A percentile compares a stretch with the other conserved stretches of the same genome.
These are phyloP conservation scores for Phaeosphaeria sp. DNA, from an alignment of 2,329 filamentous ascomycete species.

Conservation along the genomic window DNA sequence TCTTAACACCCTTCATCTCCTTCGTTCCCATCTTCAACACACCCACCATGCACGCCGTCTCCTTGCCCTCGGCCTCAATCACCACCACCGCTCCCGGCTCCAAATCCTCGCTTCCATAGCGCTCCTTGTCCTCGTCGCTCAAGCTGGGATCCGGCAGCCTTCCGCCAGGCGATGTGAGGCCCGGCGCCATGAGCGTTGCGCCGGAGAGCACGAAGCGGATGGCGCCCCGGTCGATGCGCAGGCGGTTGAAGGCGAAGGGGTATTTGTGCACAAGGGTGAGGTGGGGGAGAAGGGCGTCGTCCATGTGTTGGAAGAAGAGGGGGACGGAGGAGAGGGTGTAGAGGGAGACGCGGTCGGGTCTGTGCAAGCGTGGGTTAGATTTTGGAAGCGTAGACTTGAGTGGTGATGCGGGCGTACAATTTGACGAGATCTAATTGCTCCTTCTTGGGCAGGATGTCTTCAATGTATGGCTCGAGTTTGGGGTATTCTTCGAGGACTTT, in stretches of 20 bases:
- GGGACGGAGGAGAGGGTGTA: constrained; percentile 81
- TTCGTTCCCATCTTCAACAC: constrained; percentile 82
- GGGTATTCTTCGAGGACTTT: constrained; percentile 87
- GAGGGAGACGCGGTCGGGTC: constrained; percentile 84
- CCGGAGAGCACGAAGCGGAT: constrained; percentile 96
- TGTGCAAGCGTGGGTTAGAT: constrained; percentile 34
- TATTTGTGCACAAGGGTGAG: constrained; percentile 89
- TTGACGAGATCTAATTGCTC: constrained; percentile 89
- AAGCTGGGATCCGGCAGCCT: constrained; percentile 67
- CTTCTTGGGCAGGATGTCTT: constrained; percentile 95
- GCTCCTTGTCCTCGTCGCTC: constrained; percentile 47
- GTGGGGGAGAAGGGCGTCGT: constrained; percentile 82
- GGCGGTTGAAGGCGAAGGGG: constrained; percentile 79
- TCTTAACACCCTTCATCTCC: constrained; percentile 93
- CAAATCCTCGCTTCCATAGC: constrained; percentile 70
- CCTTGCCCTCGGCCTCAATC: constrained; percentile 91
- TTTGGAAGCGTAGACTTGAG: background rate
- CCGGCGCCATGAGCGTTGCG: constrained; percentile 95
- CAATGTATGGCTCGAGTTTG: constrained; percentile 83
- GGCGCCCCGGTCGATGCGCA: constrained; percentile 92
- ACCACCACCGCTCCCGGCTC: constrained; percentile 84
- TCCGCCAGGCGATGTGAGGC: constrained; percentile 84
- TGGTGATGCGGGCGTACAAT: constrained; percentile 59
- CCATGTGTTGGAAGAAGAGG: constrained; percentile 89
- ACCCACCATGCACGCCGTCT: constrained; percentile 87